Percentiles rank a stretch among this genome's conserved stretches.
Evolutionary conservation across 139 green algal genomes (phyloP).

Genomic region (Closterium sp.): DNA sequence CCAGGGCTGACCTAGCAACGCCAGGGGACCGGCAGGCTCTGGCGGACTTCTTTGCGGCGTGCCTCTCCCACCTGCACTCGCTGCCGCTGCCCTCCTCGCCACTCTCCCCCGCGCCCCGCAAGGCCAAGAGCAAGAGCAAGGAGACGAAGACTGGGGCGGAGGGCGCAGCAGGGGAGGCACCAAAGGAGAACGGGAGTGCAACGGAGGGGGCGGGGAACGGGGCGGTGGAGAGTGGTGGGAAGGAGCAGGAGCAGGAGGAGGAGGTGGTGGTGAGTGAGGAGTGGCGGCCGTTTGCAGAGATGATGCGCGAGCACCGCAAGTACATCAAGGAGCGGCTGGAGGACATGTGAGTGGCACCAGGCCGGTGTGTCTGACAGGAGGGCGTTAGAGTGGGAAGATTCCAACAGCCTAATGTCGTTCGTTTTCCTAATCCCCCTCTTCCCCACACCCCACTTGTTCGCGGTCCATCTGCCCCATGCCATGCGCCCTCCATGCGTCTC

Average conservation of each 20-base stretch:
- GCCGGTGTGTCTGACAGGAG: too few species aligned
- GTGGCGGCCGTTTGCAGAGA: conserved; percentile 18
- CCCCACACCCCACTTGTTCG: too few species aligned
- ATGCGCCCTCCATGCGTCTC: background rate
- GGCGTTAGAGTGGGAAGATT: too few species aligned
- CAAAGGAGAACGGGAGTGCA: background rate
- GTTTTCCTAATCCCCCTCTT: too few species aligned
- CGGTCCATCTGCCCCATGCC: too few species aligned
- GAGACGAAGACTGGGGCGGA: background rate
- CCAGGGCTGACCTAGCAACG: background rate
- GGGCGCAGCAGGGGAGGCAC: background rate
- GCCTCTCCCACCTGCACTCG: conserved; percentile 2
- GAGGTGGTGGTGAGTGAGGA: conserved; percentile 6
- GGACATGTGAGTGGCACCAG: background rate
- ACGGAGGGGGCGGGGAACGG: background rate
- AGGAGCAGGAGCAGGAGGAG: background rate
- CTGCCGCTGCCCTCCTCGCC: background rate
- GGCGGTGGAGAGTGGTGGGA: background rate
- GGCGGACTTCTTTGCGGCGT: background rate
- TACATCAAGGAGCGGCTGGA: conserved; percentile 9
- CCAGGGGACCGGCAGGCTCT: background rate
- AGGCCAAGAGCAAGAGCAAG: background rate
- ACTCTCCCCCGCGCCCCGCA: background rate
- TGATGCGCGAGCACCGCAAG: conserved; percentile 2
- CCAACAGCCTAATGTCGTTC: too few species aligned